Conservation (phyloP, 129 eudicot genomes). For the Logfia minima region DNA sequence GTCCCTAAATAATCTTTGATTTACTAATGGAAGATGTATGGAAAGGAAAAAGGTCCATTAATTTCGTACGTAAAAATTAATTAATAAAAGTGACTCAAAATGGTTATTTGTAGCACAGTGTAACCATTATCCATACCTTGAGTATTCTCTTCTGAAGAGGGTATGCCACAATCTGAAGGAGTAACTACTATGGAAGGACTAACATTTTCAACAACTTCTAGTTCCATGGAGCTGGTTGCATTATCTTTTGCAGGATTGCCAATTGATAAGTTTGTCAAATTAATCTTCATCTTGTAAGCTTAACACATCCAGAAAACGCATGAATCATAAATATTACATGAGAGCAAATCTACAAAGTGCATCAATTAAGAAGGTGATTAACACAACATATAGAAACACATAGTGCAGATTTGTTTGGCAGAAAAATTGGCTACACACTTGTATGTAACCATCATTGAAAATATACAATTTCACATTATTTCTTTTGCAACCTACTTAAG, state of each 20-base stretch:
- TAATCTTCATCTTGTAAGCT: conserved; percentile 40
- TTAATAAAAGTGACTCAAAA: not conserved
- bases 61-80: not conserved
- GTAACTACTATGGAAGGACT: not conserved
- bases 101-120: not conserved
- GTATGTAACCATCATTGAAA: not conserved
- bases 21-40: not conserved
- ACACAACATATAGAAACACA: too few relatives aligned
- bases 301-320: not conserved
- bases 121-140: conserved; percentile 18
- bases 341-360: not conserved
- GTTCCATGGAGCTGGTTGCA: conserved; percentile 12
- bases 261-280: conserved; percentile 18
- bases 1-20: not conserved
- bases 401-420: too few relatives aligned
- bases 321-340: not conserved
- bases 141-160: conserved; percentile 26
- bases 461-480: not conserved
- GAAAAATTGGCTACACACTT: too few relatives aligned
- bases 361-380: not conserved
- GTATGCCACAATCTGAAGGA: conserved; percentile 8
- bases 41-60: conserved; percentile 4
- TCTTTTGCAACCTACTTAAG: not conserved
- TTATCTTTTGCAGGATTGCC: conserved; percentile 10
- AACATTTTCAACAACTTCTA: conserved; percentile 7